phyloP scores from a whole-genome alignment of 768 basidiomycete genomes.

The Termitomyces sp. region DNA sequence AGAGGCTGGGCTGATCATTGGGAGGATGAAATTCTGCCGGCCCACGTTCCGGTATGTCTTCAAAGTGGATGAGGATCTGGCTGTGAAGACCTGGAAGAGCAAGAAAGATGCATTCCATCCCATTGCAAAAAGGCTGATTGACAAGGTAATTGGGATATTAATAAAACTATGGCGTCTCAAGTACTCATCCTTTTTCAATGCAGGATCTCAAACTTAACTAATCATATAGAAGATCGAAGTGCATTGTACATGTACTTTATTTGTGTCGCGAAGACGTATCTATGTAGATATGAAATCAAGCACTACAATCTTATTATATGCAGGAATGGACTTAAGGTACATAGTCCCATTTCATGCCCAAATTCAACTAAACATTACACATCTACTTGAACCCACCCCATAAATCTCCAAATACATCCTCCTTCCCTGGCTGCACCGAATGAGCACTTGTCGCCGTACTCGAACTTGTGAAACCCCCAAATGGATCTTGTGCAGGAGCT shows the following conservation, averaged over 20 bases:
- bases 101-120: slow-evolving; percentile 65
- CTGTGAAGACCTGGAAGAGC: slow-evolving; percentile 44
- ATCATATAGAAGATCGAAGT: too few species aligned
- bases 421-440: slow-evolving; percentile 45
- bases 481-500: slow-evolving; percentile 29
- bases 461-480: slow-evolving; percentile 26
- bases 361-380: background rate
- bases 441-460: slow-evolving; percentile 13
- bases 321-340: background rate
- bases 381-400: slow-evolving; percentile 79
- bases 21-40: slow-evolving; percentile 84
- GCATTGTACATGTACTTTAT: too few species aligned
- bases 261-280: background rate
- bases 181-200: background rate
- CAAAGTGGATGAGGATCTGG: slow-evolving; percentile 51
- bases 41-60: slow-evolving; percentile 56
- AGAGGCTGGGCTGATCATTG: slow-evolving; percentile 55
- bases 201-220: background rate
- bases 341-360: background rate
- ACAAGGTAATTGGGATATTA: slow-evolving; percentile 48
- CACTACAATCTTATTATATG: background rate
- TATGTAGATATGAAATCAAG: background rate
- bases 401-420: slow-evolving; percentile 78
- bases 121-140: slow-evolving; percentile 70
- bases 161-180: background rate